Percentiles rank a stretch among this genome's conserved stretches.
Evolutionary conservation across 805 yeast genomes (phyloP).

Genomic region (Metschnikowia shivogae): DNA sequence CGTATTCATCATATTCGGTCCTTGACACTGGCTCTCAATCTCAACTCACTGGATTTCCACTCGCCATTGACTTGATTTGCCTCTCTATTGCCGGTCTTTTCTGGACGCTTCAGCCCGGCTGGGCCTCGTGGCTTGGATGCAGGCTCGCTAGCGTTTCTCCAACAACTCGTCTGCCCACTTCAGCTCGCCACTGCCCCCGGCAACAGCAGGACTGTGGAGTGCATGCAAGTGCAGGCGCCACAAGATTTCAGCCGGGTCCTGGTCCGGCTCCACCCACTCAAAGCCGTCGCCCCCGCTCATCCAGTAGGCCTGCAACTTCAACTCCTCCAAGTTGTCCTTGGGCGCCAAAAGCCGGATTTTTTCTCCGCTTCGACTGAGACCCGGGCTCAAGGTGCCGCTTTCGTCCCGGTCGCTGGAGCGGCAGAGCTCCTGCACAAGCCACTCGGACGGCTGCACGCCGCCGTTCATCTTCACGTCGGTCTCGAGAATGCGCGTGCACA

Average conservation of each 20-base stretch:
- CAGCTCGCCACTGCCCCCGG: conserved; percentile 16
- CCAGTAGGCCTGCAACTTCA: conserved; percentile 79
- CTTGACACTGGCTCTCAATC: too few species aligned
- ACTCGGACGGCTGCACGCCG: conserved; percentile 24
- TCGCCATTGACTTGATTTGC: too few species aligned
- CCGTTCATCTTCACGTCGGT: conserved; percentile 56
- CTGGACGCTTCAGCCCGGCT: too few species aligned
- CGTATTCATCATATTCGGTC: too few species aligned
- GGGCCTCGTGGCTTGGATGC: too few species aligned
- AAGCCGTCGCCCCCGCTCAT: conserved; percentile 48
- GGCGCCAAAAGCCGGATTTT: conserved; percentile 37
- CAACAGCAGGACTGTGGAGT: conserved; percentile 19
- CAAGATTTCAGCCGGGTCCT: conserved; percentile 38
- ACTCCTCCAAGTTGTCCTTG: conserved; percentile 52
- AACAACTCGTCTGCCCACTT: conserved; percentile 40
- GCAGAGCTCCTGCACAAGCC: conserved; percentile 36
- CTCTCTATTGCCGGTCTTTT: too few species aligned
- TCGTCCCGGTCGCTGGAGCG: conserved; percentile 25
- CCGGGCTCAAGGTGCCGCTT: conserved; percentile 30
- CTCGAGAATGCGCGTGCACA: conserved; percentile 62
- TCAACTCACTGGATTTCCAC: too few species aligned
- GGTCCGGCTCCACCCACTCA: conserved; percentile 23
- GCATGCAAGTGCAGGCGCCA: conserved; percentile 33
- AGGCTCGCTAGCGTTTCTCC: too few species aligned
- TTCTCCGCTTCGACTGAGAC: conserved; percentile 34